Evolutionary conservation across 164 flowering plant genomes (phyloP).

Genomic region (Vitis riparia): DNA sequence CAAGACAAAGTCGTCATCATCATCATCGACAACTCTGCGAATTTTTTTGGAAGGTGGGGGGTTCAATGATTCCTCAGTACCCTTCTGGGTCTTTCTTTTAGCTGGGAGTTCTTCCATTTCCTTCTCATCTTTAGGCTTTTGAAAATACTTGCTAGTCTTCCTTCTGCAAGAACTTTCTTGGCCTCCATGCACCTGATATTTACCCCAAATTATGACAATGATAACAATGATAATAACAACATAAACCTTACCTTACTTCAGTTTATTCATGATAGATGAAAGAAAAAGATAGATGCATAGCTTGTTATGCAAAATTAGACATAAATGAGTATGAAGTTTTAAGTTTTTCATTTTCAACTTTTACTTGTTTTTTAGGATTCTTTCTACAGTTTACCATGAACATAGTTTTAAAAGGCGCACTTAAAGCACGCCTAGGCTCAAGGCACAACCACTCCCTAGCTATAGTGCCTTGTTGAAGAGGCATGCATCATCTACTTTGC

Average conservation of each 20-base stretch:
- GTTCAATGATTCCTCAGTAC: conserved; percentile 30
- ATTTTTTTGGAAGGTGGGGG: conserved; percentile 51
- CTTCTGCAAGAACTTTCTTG: conserved; percentile 68
- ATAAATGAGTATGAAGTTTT: neutral
- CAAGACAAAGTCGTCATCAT: conserved; percentile 31
- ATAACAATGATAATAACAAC: neutral
- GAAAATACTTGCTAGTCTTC: conserved; percentile 88
- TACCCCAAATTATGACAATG: neutral
- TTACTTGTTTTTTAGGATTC: neutral
- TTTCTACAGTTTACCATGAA: too few species aligned
- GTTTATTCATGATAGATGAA: neutral
- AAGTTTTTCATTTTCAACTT: neutral
- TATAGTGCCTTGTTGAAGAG: too few species aligned
- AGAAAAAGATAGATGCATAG: neutral
- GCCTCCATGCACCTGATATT: conserved; percentile 38
- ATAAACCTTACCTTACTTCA: neutral
- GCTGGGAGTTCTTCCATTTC: conserved; percentile 42
- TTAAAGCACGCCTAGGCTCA: too few species aligned
- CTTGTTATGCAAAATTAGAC: neutral
- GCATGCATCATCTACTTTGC: too few species aligned
- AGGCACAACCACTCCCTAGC: too few species aligned
- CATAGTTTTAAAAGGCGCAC: too few species aligned
- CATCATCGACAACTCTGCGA: conserved; percentile 46
- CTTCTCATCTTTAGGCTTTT: conserved; percentile 47
- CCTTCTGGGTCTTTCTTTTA: conserved; percentile 50